Evolutionary conservation across 2,329 filamentous ascomycete genomes (phyloP), one percentile per base, ranked within the genome.

Genomic region (Pseudogymnoascus sp.): DNA sequence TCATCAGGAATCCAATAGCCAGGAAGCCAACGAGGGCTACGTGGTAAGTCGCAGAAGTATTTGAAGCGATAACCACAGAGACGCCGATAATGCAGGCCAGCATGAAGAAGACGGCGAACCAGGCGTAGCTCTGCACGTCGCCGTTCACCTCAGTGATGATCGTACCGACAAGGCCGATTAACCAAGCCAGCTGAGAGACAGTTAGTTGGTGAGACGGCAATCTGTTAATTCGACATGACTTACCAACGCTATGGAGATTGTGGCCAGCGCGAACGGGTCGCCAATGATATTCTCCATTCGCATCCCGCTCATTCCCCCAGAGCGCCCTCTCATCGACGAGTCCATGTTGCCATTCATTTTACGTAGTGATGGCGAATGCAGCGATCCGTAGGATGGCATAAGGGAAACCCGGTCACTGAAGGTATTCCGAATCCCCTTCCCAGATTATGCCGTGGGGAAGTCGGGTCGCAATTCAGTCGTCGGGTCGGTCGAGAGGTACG

Each of bases 221-320:
- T 33, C 29, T 21, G n/a, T 55, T 55, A 15, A 15, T 35, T 55
- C 58, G n/a, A 41, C 25, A 48, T 44, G 62, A 71, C 91, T 76
- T 85, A 97, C 93, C 73, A 90, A 81, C 66, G 89, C 85, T 75
- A 97, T 97, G 63, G 93, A 97, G 66, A 96, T 85, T 36, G 94
- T 97, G 62, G 92, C 92, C 64, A 99, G 84, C 64, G 93, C 92
- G 76, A 99, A 97, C 5, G 94, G 94, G 77, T 99, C 93, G 70
- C 94, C 94, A 65, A 97, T 82, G 70, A 99, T 92, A 77, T 97
- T 95, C 74, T 90, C 90, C 75, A 92, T 76, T 75, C 84, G 88
- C 76, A 96, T 87, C 70, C 76, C 78, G 66, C 78, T 75, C 77
- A 78, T 80, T 63, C 71, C 72, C 60, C 79, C 78, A 72, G 75